Percentiles rank a stretch among this genome's conserved stretches.
Evolutionary conservation across 768 basidiomycete genomes (phyloP).

Genomic region (Chalciporus pseudorubinellus): DNA sequence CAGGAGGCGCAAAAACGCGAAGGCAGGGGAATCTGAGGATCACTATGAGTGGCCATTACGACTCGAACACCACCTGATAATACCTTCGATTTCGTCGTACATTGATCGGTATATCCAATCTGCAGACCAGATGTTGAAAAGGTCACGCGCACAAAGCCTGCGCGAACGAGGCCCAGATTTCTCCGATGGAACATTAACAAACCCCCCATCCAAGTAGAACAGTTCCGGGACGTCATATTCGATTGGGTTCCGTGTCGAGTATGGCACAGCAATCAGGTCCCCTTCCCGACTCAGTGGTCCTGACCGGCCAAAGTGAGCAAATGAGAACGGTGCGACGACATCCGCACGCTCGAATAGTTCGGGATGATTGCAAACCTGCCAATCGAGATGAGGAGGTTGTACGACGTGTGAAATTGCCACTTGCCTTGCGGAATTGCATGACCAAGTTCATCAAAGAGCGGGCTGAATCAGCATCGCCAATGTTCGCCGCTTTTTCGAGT

Average conservation of each 20-base stretch:
- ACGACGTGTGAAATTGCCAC: slow-evolving; percentile 3
- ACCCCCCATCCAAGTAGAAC: slow-evolving; percentile 74
- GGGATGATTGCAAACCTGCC: slow-evolving; percentile 94
- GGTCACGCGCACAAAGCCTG: slow-evolving; percentile 54
- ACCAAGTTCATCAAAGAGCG: slow-evolving; percentile 98
- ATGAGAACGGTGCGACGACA: slow-evolving; percentile 90
- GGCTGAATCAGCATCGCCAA: slow-evolving; percentile 88
- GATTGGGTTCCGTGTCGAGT: slow-evolving; percentile 88
- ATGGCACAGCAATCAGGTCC: slow-evolving; percentile 78
- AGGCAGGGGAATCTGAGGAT: slow-evolving; percentile 50
- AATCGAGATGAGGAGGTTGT: neutral
- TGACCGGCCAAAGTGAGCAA: slow-evolving; percentile 76
- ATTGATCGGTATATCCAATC: slow-evolving; percentile 77
- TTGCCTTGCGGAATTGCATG: slow-evolving; percentile 98
- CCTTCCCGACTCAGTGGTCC: slow-evolving; percentile 84
- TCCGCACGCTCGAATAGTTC: slow-evolving; percentile 98
- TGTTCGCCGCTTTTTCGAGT: slow-evolving; percentile 86
- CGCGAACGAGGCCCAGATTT: slow-evolving; percentile 46
- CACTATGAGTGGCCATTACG: neutral
- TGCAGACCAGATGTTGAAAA: slow-evolving; percentile 90
- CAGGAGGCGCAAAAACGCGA: slow-evolving; percentile 77
- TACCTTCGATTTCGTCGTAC: slow-evolving; percentile 54
- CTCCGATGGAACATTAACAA: slow-evolving; percentile 63
- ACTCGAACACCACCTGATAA: slow-evolving; percentile 13
- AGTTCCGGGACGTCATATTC: slow-evolving; percentile 72